Evolutionary conservation across 1,284 basidiomycete genomes (phyloP), one percentile per base, ranked within the genome.

Genomic region (Mycosarcoma mackinlayi): DNA sequence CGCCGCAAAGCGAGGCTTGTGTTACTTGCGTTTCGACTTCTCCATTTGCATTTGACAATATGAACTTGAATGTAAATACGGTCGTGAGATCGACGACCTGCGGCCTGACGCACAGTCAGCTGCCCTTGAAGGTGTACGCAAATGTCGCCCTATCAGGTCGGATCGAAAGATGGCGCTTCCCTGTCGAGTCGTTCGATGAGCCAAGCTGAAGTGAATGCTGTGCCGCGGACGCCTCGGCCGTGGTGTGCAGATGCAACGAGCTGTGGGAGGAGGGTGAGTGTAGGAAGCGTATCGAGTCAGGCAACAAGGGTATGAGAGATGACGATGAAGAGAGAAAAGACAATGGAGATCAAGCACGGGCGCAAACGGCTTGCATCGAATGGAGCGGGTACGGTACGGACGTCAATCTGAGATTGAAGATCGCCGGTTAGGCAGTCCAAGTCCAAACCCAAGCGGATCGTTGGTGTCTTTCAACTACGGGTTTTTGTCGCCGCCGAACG

Each of bases 261-360:
- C n/a, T n/a, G n/a, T n/a, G n/a, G n/a, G n/a, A n/a, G 33, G 49
- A 56, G 47, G 63, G 34, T 56, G 63, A 66, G 57, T 55, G 52
- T 66, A 66, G 63, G 63, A 37, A 66, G 63, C 63, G 63, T 47
- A 44, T 35, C 31, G 41, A 48, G 19, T 50, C 16, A 34, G 25
- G 24, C 30, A 38, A 11, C 23, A 23, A 28, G 4, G 39, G n/a
- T 21, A 14, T 33, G 49, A 6, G 18, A 34, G 14, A 33, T 10
- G 13, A 38, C 16, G 23, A 19, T 9, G 28, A 21, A 8, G 46
- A n/a, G 33, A 34, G 44, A 25, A 46, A 18, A 23, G 4, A 19
- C 14, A 18, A 23, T 25, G 23, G 24, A 25, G 30, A 31, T 31
- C 13, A 35, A n/a, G 34, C 14, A 14, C 34, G 34, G 34, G n/a